These are phyloP conservation scores for Scortechinia acanthostroma DNA, from an alignment of 2,329 filamentous ascomycete species.

Conservation along the genomic window DNA sequence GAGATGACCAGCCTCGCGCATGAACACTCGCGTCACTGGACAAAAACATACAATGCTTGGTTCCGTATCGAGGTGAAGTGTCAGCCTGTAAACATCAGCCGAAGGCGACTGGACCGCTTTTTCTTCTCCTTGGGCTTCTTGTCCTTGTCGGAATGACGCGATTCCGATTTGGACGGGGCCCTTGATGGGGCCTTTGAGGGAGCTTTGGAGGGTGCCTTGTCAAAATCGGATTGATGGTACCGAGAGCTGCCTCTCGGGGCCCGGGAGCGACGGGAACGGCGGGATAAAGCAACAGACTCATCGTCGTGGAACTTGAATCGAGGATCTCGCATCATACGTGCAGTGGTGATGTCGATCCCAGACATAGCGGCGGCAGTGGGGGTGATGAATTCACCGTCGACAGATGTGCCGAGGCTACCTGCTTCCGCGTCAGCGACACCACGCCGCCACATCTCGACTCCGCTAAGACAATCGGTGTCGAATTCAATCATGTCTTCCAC, in stretches of 20 bases:
- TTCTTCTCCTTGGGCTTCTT: slow-evolving; percentile 11
- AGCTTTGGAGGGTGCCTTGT: slow-evolving; percentile 8
- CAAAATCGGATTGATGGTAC: slow-evolving; percentile 3
- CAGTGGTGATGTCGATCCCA: slow-evolving; percentile 24
- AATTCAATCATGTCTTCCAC: slow-evolving; percentile 44
- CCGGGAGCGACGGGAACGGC: slow-evolving; percentile 21
- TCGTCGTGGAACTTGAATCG: slow-evolving; percentile 23
- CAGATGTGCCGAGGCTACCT: slow-evolving; percentile 45
- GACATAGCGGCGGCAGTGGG: slow-evolving; percentile 41
- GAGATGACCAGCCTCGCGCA: too few species aligned
- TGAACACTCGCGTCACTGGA: too few species aligned
- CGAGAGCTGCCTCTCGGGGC: slow-evolving; percentile 3
- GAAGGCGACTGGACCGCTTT: slow-evolving; percentile 5
- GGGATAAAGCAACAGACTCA: slow-evolving; percentile 20
- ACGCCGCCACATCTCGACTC: slow-evolving; percentile 55
- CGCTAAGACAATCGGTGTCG: slow-evolving; percentile 33
- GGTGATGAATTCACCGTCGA: slow-evolving; percentile 61
- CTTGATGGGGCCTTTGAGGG: slow-evolving; percentile 9
- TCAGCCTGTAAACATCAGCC: slow-evolving; percentile 2
- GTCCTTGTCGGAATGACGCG: slow-evolving; percentile 6
- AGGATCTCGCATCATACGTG: slow-evolving; percentile 16
- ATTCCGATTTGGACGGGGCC: slow-evolving; percentile 4
- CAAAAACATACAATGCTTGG: too few species aligned
- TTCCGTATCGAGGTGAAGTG: too few species aligned
- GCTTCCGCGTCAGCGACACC: slow-evolving; percentile 52